Evolutionary conservation across 345 rosid genomes (phyloP).

Genomic region (Aegle marmelos): DNA sequence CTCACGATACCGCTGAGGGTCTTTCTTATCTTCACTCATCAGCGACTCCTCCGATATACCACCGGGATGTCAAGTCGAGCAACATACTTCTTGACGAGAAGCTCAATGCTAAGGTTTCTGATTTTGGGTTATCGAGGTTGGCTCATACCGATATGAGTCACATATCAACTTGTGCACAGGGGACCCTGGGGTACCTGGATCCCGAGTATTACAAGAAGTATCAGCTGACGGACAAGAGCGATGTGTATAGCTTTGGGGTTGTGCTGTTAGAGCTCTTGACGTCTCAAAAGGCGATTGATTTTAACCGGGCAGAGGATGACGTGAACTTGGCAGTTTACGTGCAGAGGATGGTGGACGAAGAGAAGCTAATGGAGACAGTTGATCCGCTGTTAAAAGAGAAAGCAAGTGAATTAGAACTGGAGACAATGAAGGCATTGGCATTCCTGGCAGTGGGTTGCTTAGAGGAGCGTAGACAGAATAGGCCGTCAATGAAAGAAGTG

Average conservation of each 20-base stretch:
- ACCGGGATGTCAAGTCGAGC: slow-evolving; percentile 52
- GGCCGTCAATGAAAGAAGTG: slow-evolving; percentile 67
- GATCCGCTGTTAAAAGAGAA: slow-evolving; percentile 36
- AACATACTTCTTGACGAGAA: slow-evolving; percentile 50
- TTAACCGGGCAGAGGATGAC: slow-evolving; percentile 36
- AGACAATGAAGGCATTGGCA: slow-evolving; percentile 51
- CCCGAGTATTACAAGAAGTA: slow-evolving; percentile 45
- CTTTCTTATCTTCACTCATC: slow-evolving; percentile 49
- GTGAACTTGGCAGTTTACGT: slow-evolving; percentile 45
- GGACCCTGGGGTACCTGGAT: slow-evolving; percentile 50
- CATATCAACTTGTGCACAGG: slow-evolving; percentile 52
- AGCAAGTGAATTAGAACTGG: slow-evolving; percentile 29
- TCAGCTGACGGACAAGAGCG: slow-evolving; percentile 53
- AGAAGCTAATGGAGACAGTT: slow-evolving; percentile 31
- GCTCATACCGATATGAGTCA: slow-evolving; percentile 42
- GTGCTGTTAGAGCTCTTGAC: slow-evolving; percentile 50
- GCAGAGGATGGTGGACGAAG: slow-evolving; percentile 37
- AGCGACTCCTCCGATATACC: slow-evolving; percentile 43
- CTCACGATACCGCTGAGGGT: slow-evolving; percentile 38
- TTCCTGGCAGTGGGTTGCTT: slow-evolving; percentile 43
- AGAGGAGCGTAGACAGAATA: slow-evolving; percentile 57
- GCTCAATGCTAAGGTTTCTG: slow-evolving; percentile 41
- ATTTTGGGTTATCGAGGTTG: slow-evolving; percentile 52
- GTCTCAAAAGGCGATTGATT: slow-evolving; percentile 43
- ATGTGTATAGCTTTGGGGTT: slow-evolving; percentile 54